Evolutionary conservation across 176 grass and related monocot genomes (phyloP).

Genomic region (Guadua angustifolia): DNA sequence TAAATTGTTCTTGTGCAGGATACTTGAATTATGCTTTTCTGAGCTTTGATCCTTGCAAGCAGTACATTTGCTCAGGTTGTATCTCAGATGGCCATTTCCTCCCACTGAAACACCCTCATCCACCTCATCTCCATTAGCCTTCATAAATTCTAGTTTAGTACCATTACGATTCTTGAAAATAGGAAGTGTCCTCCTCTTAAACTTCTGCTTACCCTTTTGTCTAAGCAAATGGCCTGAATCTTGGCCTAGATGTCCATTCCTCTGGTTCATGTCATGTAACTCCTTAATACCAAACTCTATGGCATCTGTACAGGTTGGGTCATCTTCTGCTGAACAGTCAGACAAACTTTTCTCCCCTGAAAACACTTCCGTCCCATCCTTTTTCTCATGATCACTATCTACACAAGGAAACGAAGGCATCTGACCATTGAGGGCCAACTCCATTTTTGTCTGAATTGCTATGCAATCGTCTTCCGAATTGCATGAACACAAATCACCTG

Average conservation of each 20-base stretch:
- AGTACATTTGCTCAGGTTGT: not conserved
- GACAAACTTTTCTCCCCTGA: slow-evolving; percentile 31
- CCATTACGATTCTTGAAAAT: slow-evolving; percentile 60
- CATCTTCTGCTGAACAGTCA: slow-evolving; percentile 40
- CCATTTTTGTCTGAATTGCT: slow-evolving; percentile 53
- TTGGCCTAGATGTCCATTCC: slow-evolving; percentile 40
- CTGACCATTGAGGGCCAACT: slow-evolving; percentile 44
- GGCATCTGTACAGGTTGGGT: slow-evolving; percentile 28
- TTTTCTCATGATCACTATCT: slow-evolving; percentile 53
- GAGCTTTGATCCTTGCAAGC: slow-evolving; percentile 35
- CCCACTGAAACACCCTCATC: slow-evolving; percentile 41
- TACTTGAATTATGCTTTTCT: slow-evolving; percentile 39
- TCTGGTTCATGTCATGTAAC: slow-evolving; percentile 40
- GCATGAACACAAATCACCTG: slow-evolving; percentile 73
- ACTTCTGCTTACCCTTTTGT: slow-evolving; percentile 53
- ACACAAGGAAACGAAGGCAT: slow-evolving; percentile 46
- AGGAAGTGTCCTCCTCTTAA: slow-evolving; percentile 60
- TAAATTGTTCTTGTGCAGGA: slow-evolving; percentile 34
- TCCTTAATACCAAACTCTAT: slow-evolving; percentile 43
- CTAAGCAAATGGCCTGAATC: slow-evolving; percentile 43
- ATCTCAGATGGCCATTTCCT: slow-evolving; percentile 42
- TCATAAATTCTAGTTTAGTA: slow-evolving; percentile 37
- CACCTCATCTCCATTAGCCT: slow-evolving; percentile 40
- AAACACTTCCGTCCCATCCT: slow-evolving; percentile 34
- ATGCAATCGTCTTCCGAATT: slow-evolving; percentile 73